Percentiles rank a stretch among this genome's conserved stretches.
phyloP scores from a whole-genome alignment of 2,329 filamentous ascomycete genomes.

The Ophiostoma perfectum region DNA sequence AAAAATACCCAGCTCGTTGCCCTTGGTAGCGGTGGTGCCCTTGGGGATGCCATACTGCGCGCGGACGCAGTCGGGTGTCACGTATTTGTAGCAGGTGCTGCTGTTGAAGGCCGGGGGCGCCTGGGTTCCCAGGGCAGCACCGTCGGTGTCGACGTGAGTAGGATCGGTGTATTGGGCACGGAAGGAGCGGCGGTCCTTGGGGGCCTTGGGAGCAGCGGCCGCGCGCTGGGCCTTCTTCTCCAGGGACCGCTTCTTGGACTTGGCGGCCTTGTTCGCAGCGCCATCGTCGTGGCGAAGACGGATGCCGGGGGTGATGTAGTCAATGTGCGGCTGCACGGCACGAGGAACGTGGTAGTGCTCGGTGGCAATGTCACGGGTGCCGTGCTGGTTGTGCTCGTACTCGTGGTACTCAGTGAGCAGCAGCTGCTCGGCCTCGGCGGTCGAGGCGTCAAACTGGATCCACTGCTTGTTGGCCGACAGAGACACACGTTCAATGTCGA shows the following conservation, averaged over 20 bases:
- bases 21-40: conserved; percentile 24
- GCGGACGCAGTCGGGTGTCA: conserved; percentile 25
- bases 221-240: conserved; percentile 11
- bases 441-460: conserved; percentile 30
- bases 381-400: conserved; percentile 27
- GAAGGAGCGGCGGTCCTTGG: conserved; percentile 10
- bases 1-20: conserved; percentile 31
- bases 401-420: conserved; percentile 30
- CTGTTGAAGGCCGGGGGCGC: conserved; percentile 22
- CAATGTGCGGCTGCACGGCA: conserved; percentile 44
- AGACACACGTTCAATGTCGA: conserved; percentile 27
- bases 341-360: conserved; percentile 41
- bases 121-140: neutral
- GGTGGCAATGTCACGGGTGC: conserved; percentile 27
- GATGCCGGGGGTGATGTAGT: conserved; percentile 53
- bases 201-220: conserved; percentile 4
- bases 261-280: conserved; percentile 16
- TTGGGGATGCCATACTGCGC: conserved; percentile 28
- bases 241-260: conserved; percentile 14
- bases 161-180: conserved; percentile 17
- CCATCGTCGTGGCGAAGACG: conserved; percentile 37
- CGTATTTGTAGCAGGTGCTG: conserved; percentile 26
- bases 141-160: conserved; percentile 11
- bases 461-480: conserved; percentile 29
- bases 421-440: conserved; percentile 29